Conservation (phyloP, 2,329 filamentous ascomycete genomes). For the Erysiphe pulchra region DNA sequence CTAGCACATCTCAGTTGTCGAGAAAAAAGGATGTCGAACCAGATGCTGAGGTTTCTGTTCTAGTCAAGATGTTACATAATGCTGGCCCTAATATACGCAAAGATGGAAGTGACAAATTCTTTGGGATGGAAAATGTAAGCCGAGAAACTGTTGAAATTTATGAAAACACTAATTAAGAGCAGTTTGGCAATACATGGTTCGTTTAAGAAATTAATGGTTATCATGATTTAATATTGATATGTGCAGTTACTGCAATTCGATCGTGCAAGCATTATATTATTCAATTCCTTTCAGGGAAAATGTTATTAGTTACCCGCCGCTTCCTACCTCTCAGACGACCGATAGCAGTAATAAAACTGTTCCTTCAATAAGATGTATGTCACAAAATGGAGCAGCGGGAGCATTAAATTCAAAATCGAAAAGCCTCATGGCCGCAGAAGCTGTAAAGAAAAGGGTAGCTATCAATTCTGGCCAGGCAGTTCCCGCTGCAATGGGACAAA, state of each 20-base stretch:
- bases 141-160: conserved; percentile 7
- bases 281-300: conserved; percentile 82
- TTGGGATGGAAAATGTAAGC: conserved; percentile 90
- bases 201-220: not conserved
- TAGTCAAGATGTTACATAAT: conserved; percentile 55
- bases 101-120: conserved; percentile 94
- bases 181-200: conserved; percentile 98
- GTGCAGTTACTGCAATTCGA: conserved; percentile 86
- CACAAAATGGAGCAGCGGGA: no score
- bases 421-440: no score
- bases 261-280: conserved; percentile 91
- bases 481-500: conserved; percentile 20
- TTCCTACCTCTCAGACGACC: no score
- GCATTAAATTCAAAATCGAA: no score
- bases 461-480: conserved; percentile 27
- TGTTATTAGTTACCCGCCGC: conserved; percentile 73
- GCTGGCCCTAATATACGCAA: conserved; percentile 46
- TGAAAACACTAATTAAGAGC: conserved; percentile 4
- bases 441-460: conserved; percentile 26
- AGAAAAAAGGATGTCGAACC: conserved; percentile 13
- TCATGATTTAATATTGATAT: conserved; percentile 9
- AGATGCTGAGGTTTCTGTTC: conserved; percentile 28
- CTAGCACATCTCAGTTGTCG: conserved; percentile 5
- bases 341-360: no score
- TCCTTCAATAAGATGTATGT: no score